Evolutionary conservation across 2,329 filamentous ascomycete species (phyloP).

Genomic region (Claviceps paspali): DNA sequence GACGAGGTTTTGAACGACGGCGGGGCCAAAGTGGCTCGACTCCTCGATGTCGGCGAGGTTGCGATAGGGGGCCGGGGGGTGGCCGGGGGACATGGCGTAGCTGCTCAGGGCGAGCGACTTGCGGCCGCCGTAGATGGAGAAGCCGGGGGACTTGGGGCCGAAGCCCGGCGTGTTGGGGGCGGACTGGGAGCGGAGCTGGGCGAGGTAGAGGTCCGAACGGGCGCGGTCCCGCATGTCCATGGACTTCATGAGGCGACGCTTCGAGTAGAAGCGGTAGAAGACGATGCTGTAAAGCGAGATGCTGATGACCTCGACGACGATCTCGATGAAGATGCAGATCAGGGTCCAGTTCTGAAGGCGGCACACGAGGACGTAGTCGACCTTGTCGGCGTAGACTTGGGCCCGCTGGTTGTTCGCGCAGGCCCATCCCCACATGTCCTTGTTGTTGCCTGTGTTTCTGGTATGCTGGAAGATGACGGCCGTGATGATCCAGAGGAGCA

Average conservation of each 20-base stretch:
- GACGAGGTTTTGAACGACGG: conserved; percentile 37
- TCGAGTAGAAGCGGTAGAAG: conserved; percentile 96
- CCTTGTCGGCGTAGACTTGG: conserved; percentile 60
- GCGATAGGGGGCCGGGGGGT: conserved; percentile 42
- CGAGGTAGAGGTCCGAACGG: conserved; percentile 87
- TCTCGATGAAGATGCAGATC: conserved; percentile 93
- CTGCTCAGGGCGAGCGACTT: conserved; percentile 29
- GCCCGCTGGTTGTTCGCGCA: conserved; percentile 77
- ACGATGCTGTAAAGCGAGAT: conserved; percentile 87
- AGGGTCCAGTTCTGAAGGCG: conserved; percentile 87
- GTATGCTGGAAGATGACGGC: conserved; percentile 72
- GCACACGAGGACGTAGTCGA: conserved; percentile 84
- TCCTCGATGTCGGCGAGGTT: conserved; percentile 31
- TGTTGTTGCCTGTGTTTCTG: conserved; percentile 51
- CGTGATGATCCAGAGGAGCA: conserved; percentile 81
- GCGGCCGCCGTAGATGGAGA: conserved; percentile 10
- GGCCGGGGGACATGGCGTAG: conserved; percentile 43
- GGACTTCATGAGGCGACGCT: conserved; percentile 86
- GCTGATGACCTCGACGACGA: conserved; percentile 81
- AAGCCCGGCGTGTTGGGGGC: conserved; percentile 91
- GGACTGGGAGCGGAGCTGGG: conserved; percentile 68
- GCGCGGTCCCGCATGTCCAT: conserved; percentile 94
- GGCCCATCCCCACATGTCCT: conserved; percentile 98
- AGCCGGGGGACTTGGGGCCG: conserved; percentile 42
- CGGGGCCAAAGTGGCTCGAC: conserved; percentile 31